Percentiles rank a stretch among this genome's conserved stretches.
Evolutionary conservation across 2,329 filamentous ascomycete species (phyloP).

Genomic region (Coniella vitis): DNA sequence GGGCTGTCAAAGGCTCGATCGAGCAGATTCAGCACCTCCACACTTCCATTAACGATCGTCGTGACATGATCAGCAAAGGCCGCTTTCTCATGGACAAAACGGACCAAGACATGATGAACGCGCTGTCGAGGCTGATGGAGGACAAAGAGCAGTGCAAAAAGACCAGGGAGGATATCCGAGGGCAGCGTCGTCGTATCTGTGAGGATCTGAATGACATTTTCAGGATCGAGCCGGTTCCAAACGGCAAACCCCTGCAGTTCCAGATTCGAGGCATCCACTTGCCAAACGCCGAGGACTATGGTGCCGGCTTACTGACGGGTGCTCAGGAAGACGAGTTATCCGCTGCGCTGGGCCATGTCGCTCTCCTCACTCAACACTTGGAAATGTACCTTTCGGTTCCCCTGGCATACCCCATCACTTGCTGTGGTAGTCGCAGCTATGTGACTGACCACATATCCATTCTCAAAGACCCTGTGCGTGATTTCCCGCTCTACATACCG

Average conservation of each 20-base stretch:
- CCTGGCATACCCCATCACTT: slow-evolving; percentile 71
- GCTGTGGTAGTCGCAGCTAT: slow-evolving; percentile 66
- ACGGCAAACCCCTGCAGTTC: slow-evolving; percentile 63
- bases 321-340: slow-evolving; percentile 65
- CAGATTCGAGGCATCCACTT: slow-evolving; percentile 73
- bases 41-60: slow-evolving; percentile 57
- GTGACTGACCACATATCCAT: slow-evolving; percentile 69
- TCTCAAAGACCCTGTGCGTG: slow-evolving; percentile 49
- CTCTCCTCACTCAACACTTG: slow-evolving; percentile 66
- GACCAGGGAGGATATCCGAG: slow-evolving; percentile 61
- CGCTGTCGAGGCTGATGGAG: slow-evolving; percentile 49
- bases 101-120: slow-evolving; percentile 54
- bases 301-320: slow-evolving; percentile 35
- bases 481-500: slow-evolving; percentile 72
- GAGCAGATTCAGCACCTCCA: slow-evolving; percentile 61
- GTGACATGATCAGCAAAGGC: slow-evolving; percentile 60
- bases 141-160: slow-evolving; percentile 48
- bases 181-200: slow-evolving; percentile 83
- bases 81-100: slow-evolving; percentile 51
- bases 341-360: slow-evolving; percentile 74
- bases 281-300: slow-evolving; percentile 68
- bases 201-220: slow-evolving; percentile 76
- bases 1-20: slow-evolving; percentile 54
- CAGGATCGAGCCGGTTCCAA: slow-evolving; percentile 60
- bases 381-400: slow-evolving; percentile 76